These are phyloP conservation scores for Aspergillus chevalieri DNA, from an alignment of 2,329 filamentous ascomycete genomes.

Conservation along the genomic window DNA sequence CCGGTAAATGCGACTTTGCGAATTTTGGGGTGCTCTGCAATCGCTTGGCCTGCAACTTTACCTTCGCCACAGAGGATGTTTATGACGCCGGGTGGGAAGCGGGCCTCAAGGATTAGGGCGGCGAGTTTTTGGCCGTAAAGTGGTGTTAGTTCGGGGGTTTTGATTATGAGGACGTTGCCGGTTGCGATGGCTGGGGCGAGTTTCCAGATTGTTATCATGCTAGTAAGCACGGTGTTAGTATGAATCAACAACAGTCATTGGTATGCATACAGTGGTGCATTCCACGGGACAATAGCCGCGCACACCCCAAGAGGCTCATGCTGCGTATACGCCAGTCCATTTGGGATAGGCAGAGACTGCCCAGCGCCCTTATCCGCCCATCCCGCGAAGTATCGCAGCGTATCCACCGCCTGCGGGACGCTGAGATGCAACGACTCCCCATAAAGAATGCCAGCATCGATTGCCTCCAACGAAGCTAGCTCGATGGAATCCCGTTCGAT, in stretches of 20 bases:
- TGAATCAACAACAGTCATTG: not conserved
- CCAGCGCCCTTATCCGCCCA: conserved; percentile 26
- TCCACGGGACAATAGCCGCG: conserved; percentile 26
- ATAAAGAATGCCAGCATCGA: conserved; percentile 21
- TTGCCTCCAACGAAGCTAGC: conserved; percentile 19
- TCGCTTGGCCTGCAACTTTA: conserved; percentile 44
- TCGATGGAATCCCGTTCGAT: conserved; percentile 22
- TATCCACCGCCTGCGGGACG: conserved; percentile 16
- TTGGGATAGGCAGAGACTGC: conserved; percentile 17
- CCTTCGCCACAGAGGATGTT: conserved; percentile 58
- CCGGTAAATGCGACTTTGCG: conserved; percentile 33
- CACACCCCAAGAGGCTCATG: conserved; percentile 24
- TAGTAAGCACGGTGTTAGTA: not conserved
- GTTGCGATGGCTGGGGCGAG: conserved; percentile 58
- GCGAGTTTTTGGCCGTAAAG: conserved; percentile 45
- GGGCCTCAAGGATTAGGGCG: conserved; percentile 44
- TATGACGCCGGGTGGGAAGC: conserved; percentile 52
- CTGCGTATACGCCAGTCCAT: conserved; percentile 18
- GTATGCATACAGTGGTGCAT: conserved; percentile 20
- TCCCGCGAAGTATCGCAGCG: conserved; percentile 23
- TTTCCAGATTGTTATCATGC: conserved; percentile 41
- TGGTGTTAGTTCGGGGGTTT: conserved; percentile 58
- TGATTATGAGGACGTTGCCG: conserved; percentile 64
- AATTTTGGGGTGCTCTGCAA: conserved; percentile 25
- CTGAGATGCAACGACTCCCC: conserved; percentile 18